Evolutionary conservation across 306 rosid genomes (phyloP).

Genomic region (Lathyrus aphaca): DNA sequence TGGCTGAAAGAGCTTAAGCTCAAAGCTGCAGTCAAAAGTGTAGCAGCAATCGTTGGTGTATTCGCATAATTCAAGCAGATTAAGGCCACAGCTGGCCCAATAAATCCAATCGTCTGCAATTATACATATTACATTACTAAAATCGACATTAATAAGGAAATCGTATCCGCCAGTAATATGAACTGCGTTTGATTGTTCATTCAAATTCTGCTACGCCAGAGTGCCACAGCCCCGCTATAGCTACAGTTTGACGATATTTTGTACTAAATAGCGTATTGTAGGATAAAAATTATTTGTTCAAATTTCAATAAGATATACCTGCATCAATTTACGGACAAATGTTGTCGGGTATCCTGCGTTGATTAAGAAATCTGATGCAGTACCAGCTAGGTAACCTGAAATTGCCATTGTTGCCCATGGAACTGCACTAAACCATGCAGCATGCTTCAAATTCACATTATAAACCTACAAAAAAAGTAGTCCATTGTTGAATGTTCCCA

Average conservation of each 20-base stretch:
- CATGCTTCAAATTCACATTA: slow-evolving; percentile 86
- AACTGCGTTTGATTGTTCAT: slow-evolving; percentile 10
- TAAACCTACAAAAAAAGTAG: slow-evolving; percentile 56
- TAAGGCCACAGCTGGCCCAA: slow-evolving; percentile 81
- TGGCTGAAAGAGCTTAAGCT: slow-evolving; percentile 95
- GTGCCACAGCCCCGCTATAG: background rate
- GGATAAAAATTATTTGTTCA: too few relatives aligned
- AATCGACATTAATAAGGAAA: slow-evolving; percentile 30
- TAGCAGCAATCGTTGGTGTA: slow-evolving; percentile 65
- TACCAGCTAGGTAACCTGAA: slow-evolving; percentile 84
- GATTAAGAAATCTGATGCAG: slow-evolving; percentile 70
- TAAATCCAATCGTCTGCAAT: slow-evolving; percentile 78
- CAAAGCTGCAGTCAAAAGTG: slow-evolving; percentile 72
- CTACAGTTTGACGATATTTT: background rate
- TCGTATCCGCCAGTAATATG: background rate
- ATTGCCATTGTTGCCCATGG: slow-evolving; percentile 98
- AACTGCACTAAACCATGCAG: slow-evolving; percentile 96
- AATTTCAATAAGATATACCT: slow-evolving; percentile 71
- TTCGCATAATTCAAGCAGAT: slow-evolving; percentile 76
- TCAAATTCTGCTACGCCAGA: background rate
- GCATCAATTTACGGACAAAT: slow-evolving; percentile 83
- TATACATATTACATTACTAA: slow-evolving; percentile 22
- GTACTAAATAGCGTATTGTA: background rate
- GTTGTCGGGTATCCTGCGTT: slow-evolving; percentile 68
- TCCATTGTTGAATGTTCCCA: slow-evolving; percentile 11